Evolutionary conservation across 176 grass and related monocot species (phyloP).

Genomic region (Musa itinerans): DNA sequence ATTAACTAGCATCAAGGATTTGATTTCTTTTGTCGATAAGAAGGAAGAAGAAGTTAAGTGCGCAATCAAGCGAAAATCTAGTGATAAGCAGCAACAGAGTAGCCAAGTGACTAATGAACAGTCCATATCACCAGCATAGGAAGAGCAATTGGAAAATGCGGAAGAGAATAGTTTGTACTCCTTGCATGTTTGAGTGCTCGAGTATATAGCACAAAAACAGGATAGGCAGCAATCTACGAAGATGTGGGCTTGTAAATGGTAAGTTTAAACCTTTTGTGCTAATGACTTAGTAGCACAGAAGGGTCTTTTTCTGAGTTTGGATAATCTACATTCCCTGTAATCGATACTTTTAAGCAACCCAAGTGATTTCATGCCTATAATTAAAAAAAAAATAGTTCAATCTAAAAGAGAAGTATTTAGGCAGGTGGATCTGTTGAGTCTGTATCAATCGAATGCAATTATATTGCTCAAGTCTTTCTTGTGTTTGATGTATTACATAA

Average conservation of each 20-base stretch:
- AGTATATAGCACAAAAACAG: not conserved
- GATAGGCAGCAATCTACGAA: not conserved
- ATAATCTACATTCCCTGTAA: not conserved
- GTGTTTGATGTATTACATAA: not conserved
- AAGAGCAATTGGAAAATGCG: not conserved
- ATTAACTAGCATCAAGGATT: constrained; percentile 48
- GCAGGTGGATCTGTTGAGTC: not conserved
- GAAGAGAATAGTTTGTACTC: not conserved
- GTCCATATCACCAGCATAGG: constrained; percentile 19
- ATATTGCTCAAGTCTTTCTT: not conserved
- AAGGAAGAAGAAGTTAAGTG: constrained; percentile 72
- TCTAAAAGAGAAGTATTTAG: not conserved
- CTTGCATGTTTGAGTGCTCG: not conserved
- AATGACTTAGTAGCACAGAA: not conserved
- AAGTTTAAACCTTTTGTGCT: not conserved
- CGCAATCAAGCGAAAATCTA: constrained; percentile 57
- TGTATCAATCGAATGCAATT: not conserved
- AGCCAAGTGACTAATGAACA: constrained; percentile 15
- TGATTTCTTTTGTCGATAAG: constrained; percentile 69
- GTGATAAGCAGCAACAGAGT: constrained; percentile 19
- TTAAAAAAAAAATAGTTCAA: not conserved
- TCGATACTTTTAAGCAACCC: not conserved
- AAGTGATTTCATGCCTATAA: not conserved
- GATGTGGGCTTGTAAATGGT: not conserved
- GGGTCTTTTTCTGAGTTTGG: not conserved